These are phyloP conservation scores for Neurospora sp. DNA, from an alignment of 2,329 filamentous ascomycete genomes.

Conservation along the genomic window DNA sequence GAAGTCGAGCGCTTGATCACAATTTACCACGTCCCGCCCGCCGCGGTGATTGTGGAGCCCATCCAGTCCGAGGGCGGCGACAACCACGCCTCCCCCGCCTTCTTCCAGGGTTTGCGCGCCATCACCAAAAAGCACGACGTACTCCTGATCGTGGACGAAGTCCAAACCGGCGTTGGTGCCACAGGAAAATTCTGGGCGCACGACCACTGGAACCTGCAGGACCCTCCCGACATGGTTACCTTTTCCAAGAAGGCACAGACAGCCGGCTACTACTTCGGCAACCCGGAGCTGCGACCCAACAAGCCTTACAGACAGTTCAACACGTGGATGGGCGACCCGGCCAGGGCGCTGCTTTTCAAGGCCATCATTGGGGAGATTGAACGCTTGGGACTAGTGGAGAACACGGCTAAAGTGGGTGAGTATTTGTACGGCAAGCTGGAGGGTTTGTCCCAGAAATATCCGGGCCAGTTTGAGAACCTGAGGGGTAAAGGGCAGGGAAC, in stretches of 20 bases:
- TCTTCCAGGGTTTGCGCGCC: constrained; percentile 76
- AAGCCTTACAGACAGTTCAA: constrained; percentile 96
- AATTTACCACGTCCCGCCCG: constrained; percentile 68
- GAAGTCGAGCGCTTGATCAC: constrained; percentile 77
- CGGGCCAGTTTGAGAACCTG: constrained; percentile 70
- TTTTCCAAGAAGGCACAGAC: constrained; percentile 95
- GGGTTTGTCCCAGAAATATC: constrained; percentile 58
- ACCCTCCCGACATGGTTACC: constrained; percentile 85
- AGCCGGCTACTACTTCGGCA: constrained; percentile 83
- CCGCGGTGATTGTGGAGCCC: constrained; percentile 78
- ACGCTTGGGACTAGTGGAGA: constrained; percentile 63
- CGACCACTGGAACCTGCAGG: constrained; percentile 78
- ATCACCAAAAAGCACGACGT: constrained; percentile 70
- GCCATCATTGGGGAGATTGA: constrained; percentile 77
- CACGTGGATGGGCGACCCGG: constrained; percentile 94
- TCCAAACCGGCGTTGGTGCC: constrained; percentile 86
- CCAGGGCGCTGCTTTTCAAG: constrained; percentile 74
- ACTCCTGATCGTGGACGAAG: constrained; percentile 86
- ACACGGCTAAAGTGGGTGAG: constrained; percentile 68
- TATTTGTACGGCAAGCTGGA: constrained; percentile 68
- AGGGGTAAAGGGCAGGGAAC: constrained; percentile 82
- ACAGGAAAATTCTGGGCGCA: constrained; percentile 96
- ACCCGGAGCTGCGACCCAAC: constrained; percentile 72
- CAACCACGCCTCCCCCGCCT: constrained; percentile 81
- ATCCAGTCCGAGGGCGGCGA: constrained; percentile 91